Percentiles rank a stretch among this genome's conserved stretches.
These are phyloP conservation scores for Leccinum boreale DNA, from an alignment of 768 basidiomycete species.

Conservation along the genomic window DNA sequence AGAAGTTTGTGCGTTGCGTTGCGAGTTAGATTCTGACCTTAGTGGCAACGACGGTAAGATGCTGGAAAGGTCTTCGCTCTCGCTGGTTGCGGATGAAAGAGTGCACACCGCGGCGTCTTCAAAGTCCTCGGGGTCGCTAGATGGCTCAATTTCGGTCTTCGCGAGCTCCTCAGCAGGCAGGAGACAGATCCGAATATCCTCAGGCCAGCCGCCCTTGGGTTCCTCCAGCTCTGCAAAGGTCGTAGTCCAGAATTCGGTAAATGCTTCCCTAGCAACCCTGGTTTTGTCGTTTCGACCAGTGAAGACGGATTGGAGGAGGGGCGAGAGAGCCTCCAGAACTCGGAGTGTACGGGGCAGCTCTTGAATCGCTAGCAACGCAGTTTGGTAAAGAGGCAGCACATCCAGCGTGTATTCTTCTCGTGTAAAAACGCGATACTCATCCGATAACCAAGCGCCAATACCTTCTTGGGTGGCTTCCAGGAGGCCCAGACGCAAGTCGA, in stretches of 20 bases:
- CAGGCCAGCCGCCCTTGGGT: constrained; percentile 55
- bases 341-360: constrained; percentile 38
- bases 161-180: not conserved
- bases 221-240: constrained; percentile 39
- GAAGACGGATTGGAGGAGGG: constrained; percentile 59
- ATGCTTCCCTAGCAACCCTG: constrained; percentile 43
- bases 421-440: constrained; percentile 49
- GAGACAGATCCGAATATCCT: constrained; percentile 39
- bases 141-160: constrained; percentile 18
- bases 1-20: constrained; percentile 1
- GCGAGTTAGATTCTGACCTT: not conserved
- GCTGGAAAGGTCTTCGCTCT: constrained; percentile 3
- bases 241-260: constrained; percentile 59
- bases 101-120: constrained; percentile 11
- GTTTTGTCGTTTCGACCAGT: constrained; percentile 47
- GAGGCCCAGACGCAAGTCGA: constrained; percentile 41
- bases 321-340: constrained; percentile 45
- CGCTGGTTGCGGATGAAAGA: constrained; percentile 1
- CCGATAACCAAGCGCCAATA: constrained; percentile 59
- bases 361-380: constrained; percentile 49
- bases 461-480: constrained; percentile 54
- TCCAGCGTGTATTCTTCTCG: constrained; percentile 57
- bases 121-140: constrained; percentile 24
- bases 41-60: constrained; percentile 12
- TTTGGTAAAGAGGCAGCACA: constrained; percentile 63